These are phyloP conservation scores for Tetradesmus lagerheimii DNA, from an alignment of 139 green algal species.

Conservation along the genomic window DNA sequence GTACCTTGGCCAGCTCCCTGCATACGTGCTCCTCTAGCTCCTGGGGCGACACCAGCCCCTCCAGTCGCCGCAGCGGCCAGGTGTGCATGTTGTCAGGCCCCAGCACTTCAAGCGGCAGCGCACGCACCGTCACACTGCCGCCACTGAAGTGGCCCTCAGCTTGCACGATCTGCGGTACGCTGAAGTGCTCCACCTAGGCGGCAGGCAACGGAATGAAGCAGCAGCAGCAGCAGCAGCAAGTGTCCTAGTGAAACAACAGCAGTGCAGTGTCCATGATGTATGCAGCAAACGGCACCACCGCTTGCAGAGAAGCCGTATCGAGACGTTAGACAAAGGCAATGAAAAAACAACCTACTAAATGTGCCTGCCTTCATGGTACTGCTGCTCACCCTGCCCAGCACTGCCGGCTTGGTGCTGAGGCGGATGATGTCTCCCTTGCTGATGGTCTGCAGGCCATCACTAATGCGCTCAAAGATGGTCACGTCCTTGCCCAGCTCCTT, in stretches of 20 bases:
- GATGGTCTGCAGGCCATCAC: slow-evolving; percentile 57
- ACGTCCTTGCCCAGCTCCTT: slow-evolving; percentile 58
- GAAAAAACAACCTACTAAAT: background rate
- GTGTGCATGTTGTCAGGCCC: slow-evolving; percentile 54
- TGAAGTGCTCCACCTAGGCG: slow-evolving; percentile 60
- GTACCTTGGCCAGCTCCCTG: slow-evolving; percentile 70
- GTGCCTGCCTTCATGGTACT: too few relatives aligned
- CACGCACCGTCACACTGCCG: slow-evolving; percentile 65
- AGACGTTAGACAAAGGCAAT: background rate
- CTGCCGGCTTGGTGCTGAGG: slow-evolving; percentile 67
- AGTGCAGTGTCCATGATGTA: background rate
- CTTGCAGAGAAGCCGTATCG: background rate
- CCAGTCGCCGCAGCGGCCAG: slow-evolving; percentile 67
- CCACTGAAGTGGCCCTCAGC: slow-evolving; percentile 65
- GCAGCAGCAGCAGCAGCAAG: too few relatives aligned
- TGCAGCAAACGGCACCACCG: background rate
- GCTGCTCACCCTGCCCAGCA: slow-evolving; percentile 63
- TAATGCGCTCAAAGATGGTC: slow-evolving; percentile 74
- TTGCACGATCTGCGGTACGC: slow-evolving; percentile 60
- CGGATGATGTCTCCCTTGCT: slow-evolving; percentile 68
- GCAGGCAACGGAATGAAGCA: background rate
- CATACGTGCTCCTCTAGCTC: slow-evolving; percentile 59
- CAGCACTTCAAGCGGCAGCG: slow-evolving; percentile 71
- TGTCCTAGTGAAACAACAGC: too few relatives aligned
- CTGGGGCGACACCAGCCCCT: slow-evolving; percentile 56